Conservation (phyloP, 2,329 filamentous ascomycete species). For the Epicoccum sorghinum region DNA sequence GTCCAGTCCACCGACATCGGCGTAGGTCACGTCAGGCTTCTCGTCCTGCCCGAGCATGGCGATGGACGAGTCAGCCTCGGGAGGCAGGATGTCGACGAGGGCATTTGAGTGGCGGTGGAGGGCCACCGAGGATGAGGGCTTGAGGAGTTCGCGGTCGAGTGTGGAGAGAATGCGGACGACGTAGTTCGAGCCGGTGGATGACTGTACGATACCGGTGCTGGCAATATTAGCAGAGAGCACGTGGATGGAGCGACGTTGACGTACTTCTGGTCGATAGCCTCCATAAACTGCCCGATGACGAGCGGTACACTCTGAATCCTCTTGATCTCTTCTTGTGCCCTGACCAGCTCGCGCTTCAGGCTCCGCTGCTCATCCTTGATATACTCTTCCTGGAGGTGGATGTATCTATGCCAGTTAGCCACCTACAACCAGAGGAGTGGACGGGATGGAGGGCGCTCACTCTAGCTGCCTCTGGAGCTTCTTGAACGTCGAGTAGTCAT, state of each 20-base stretch:
- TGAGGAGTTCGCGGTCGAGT: slow-evolving; percentile 95
- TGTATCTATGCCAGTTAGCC: slow-evolving; percentile 66
- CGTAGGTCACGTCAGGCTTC: slow-evolving; percentile 98
- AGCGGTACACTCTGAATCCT: slow-evolving; percentile 97
- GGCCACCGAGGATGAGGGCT: slow-evolving; percentile 96
- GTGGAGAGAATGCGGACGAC: slow-evolving; percentile 98
- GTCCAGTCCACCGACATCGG: slow-evolving; percentile 94
- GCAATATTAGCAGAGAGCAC: slow-evolving; percentile 20
- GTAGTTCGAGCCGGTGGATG: slow-evolving; percentile 97
- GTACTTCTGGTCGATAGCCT: slow-evolving; percentile 99
- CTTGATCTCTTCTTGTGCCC: slow-evolving; percentile 99
- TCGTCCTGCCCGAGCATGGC: slow-evolving; percentile 96
- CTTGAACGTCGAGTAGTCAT: slow-evolving; percentile 95
- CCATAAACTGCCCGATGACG: slow-evolving; percentile 99
- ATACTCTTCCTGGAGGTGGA: slow-evolving; percentile 98
- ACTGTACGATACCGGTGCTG: slow-evolving; percentile 97
- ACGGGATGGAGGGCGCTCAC: slow-evolving; percentile 57
- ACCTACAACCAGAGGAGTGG: slow-evolving; percentile 5
- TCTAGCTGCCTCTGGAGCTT: slow-evolving; percentile 96
- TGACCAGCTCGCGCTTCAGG: slow-evolving; percentile 93
- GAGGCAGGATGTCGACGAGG: slow-evolving; percentile 97
- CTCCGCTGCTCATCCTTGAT: slow-evolving; percentile 99
- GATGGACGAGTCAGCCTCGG: slow-evolving; percentile 97
- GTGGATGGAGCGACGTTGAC: slow-evolving; percentile 28
- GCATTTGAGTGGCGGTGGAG: slow-evolving; percentile 98